Percentiles rank a stretch among this genome's conserved stretches.
Evolutionary conservation across 2,329 filamentous ascomycete genomes (phyloP).

Genomic region (Sodiomyces alkalinus): DNA sequence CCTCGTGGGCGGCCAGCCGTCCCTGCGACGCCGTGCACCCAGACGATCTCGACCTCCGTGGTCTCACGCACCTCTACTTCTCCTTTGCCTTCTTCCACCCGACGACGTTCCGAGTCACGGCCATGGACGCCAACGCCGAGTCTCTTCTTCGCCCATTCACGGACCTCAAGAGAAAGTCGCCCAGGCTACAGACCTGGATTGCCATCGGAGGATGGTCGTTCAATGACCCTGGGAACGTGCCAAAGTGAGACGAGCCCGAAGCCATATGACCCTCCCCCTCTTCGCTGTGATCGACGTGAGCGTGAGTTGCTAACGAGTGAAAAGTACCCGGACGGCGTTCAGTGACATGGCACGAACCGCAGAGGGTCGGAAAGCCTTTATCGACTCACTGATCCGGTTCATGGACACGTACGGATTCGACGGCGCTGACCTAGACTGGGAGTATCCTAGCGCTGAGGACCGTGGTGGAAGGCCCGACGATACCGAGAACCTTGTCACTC

Average conservation of each 20-base stretch:
- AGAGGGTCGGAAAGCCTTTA: conserved; percentile 7
- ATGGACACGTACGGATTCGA: conserved; percentile 12
- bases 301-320: too few species aligned
- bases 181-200: conserved; percentile 19
- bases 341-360: conserved; percentile 6
- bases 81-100: conserved; percentile 19
- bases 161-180: conserved; percentile 14
- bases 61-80: conserved; percentile 18
- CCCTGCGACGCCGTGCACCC: conserved; percentile 12
- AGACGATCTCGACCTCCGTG: conserved; percentile 9
- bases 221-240: conserved; percentile 17
- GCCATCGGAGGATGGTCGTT: conserved; percentile 26
- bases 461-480: conserved; percentile 6
- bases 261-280: too few species aligned
- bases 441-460: conserved; percentile 8
- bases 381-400: conserved; percentile 7
- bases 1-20: conserved; percentile 11
- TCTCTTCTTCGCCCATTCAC: not conserved
- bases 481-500: conserved; percentile 6
- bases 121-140: conserved; percentile 1
- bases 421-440: conserved; percentile 14
- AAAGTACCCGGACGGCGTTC: conserved; percentile 15
- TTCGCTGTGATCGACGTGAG: too few species aligned
- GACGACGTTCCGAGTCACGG: conserved; percentile 10
- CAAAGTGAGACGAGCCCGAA: too few species aligned